Evolutionary conservation across 768 basidiomycete genomes (phyloP), one percentile per base, ranked within the genome.

Genomic region (Mycena epipterygia): DNA sequence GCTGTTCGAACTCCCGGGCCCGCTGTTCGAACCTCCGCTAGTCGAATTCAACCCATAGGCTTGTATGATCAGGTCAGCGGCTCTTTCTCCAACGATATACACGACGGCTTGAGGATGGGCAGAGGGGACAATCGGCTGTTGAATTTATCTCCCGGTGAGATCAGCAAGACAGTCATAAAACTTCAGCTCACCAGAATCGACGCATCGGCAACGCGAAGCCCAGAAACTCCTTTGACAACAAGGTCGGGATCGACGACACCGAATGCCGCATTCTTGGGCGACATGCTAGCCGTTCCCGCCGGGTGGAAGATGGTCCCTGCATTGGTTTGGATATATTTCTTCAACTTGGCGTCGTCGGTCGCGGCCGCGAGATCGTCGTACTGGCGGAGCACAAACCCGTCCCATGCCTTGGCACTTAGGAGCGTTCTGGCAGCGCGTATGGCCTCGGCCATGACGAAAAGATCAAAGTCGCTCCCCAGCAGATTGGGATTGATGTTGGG

Each of bases 401-500:
- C 58, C 75, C 76, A 80, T 11, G 74, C 65, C 21, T 68, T 23
- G 2, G 74, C 73, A 7, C 39, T 56, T 19, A 76, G n/a, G 61
- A 79, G 76, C 1, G 41, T 57, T 16, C 60, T 41, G 0, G 64
- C 71, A 17, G 68, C 66, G 46, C 72, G 69, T 42, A 79, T 55
- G 5, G 73, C 78, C 52, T 76, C 53, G 4, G 49, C 60, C 72
- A 79, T 75, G 33, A 67, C 71, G 27, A 53, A 60, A 16, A 75
- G 52, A 64, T 79, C 79, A 59, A 76, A 75, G 4, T 46, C 58
- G 25, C 64, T 58, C 16, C 59, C 73, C 17, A 83, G 80, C 78
- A 86, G 83, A 59, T 81, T 82, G 1, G 86, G 84, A 71, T 89
- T 82, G 76, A 89, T 86, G 19, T 76, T 58, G 1, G 87, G 86